Base-by-base conservation (phyloP, 352 stramenopile species). In the Globisporangium recalcitrans region DNA sequence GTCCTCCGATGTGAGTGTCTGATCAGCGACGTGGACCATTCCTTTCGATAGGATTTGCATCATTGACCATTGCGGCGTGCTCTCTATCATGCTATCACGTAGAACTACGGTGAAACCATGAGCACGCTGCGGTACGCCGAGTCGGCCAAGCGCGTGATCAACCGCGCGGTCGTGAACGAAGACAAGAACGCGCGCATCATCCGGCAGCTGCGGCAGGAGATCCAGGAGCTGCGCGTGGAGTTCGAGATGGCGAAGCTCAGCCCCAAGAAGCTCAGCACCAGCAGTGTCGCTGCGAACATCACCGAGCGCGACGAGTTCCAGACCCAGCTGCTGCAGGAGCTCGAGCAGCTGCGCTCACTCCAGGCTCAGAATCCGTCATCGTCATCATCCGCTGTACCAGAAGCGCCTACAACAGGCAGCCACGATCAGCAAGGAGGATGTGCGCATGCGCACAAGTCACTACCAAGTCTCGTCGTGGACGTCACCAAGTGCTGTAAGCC, bases 41-140 rank as follows among this genome's bases (percentile, higher is more conserved):
- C n/a, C n/a, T n/a, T n/a, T n/a, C n/a, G n/a, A n/a, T n/a, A n/a
- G n/a, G n/a, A n/a, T n/a, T n/a, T n/a, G n/a, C n/a, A n/a, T n/a
- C n/a, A n/a, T n/a, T n/a, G n/a, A n/a, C n/a, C n/a, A n/a, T n/a
- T n/a, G n/a, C n/a, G n/a, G n/a, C n/a, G n/a, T 42, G 31, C 1
- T 10, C 9, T 42, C 14, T 42, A 19, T 14, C 36, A n/a, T 14
- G 19, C 36, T 42, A 2, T n/a, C 13, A 42, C n/a, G 14, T 42
- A 90, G 73, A 94, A 85, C 53, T 94, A 94, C 56, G 83, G 93
- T 8, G 85, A 94, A 49, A 93, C 83, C 2, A 88, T 94, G 83
- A 93, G 82, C 67, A 94, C 85, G 3, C 58, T 94, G 6, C 82
- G 85, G 4, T 94, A 94, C 44, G 85, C 85, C 3, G 83, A 94